Evolutionary conservation across 2,329 filamentous ascomycete genomes (phyloP), one percentile per base, ranked within the genome.

Genomic region (Aspergillus transmontanensis): DNA sequence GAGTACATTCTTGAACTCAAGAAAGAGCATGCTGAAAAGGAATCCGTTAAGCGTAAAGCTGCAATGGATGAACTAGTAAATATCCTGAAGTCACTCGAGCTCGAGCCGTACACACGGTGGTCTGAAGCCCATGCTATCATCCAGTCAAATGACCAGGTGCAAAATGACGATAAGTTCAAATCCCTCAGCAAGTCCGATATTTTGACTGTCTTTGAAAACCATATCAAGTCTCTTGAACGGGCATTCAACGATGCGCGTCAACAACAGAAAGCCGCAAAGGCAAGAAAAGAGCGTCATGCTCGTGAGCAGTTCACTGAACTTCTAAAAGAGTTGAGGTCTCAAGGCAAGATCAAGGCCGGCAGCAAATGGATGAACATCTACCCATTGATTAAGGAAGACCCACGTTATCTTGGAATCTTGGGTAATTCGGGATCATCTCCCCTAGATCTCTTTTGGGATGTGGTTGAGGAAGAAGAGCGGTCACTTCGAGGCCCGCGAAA

Each of bases 101-200:
- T 97, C 64, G 94, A 97, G 75, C 92, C 94, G 2, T 97, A 97
- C 77, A 97, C 94, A 45, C 90, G 93, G 69, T 99, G 96, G 96
- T 87, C 90, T 59, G 92, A 97, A 72, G 95, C 93, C 54, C 92
- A 96, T 77, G 86, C 87, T 68, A 87, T 91, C 72, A 91, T 99
- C 71, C 88, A 92, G 73, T 87, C 87, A 59, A 92, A 91, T 75
- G 85, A 89, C 66, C 89, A 87, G 67, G 93, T 96, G 76, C 88
- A 92, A 78, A 85, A 84, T 75, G 92, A 96, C 71, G 88, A 91
- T 74, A 95, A 92, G 82, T 97, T 96, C 82, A 88, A 92, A 78
- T 83, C 89, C 73, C 87, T 99, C 71, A 93, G 85, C 80, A 93
- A 93, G 76, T 90, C 92, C 80, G 95, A 99, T 78, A 88, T 98